Conservation (phyloP, 441 rosid genomes). For the Isatis lusitanica region DNA sequence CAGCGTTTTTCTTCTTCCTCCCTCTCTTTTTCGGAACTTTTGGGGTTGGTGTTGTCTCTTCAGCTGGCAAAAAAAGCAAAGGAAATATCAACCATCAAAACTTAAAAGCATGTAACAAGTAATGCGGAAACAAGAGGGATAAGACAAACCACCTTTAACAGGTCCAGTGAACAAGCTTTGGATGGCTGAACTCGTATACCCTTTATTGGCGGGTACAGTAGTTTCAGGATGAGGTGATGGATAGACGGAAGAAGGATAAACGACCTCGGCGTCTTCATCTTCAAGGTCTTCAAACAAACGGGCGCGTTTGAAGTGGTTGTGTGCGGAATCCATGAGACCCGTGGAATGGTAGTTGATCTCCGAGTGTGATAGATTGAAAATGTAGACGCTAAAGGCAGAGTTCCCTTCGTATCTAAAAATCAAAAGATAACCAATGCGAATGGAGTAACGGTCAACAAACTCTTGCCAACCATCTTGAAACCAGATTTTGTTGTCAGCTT, state of each 20-base stretch:
- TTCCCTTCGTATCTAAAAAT: constrained; percentile 92
- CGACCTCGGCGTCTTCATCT: constrained; percentile 70
- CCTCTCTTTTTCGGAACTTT: constrained; percentile 59
- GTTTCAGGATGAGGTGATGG: constrained; percentile 34
- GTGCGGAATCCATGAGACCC: constrained; percentile 40
- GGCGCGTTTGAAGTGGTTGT: constrained; percentile 58
- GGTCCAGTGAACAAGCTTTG: constrained; percentile 66
- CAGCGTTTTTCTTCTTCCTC: constrained; percentile 72
- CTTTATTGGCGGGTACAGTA: constrained; percentile 41
- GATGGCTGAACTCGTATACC: constrained; percentile 51
- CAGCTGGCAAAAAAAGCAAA: constrained; percentile 17
- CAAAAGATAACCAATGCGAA: constrained; percentile 83
- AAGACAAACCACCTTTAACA: constrained; percentile 30
- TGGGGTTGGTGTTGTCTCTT: constrained; percentile 30
- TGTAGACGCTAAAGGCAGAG: constrained; percentile 77
- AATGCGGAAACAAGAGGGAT: background rate
- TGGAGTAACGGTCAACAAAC: constrained; percentile 79
- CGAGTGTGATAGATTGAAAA: constrained; percentile 76
- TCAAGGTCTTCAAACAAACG: constrained; percentile 81
- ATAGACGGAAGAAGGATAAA: constrained; percentile 40
- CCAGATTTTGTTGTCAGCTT: constrained; percentile 80
- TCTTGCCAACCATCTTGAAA: constrained; percentile 94
- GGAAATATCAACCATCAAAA: constrained; percentile 3
- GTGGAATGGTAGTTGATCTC: constrained; percentile 85
- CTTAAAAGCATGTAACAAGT: background rate